phyloP scores from a whole-genome alignment of 169 alveolate species.

The Babesia bigemina region DNA sequence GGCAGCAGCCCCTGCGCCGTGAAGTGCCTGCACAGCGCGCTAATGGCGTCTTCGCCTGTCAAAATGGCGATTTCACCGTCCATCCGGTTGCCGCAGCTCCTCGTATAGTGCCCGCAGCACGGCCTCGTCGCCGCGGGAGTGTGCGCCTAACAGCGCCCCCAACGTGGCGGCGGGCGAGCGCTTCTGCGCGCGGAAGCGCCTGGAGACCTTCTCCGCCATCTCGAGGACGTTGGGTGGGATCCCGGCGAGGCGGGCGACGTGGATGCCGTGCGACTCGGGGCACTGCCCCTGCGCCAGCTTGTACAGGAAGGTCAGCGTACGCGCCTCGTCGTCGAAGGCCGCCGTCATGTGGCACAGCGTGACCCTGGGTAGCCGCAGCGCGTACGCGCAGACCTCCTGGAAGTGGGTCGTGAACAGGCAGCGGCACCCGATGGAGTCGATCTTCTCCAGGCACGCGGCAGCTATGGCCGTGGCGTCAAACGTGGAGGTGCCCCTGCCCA shows the following conservation, averaged over 20 bases:
- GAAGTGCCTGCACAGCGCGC: slow-evolving; percentile 9
- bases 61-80: slow-evolving; percentile 5
- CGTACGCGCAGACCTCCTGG: slow-evolving; percentile 81
- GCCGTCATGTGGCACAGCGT: slow-evolving; percentile 88
- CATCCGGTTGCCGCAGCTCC: not conserved
- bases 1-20: slow-evolving; percentile 13
- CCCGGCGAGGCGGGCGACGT: slow-evolving; percentile 95
- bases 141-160: slow-evolving; percentile 24
- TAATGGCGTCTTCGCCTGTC: slow-evolving; percentile 21
- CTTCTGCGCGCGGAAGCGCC: slow-evolving; percentile 6
- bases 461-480: slow-evolving; percentile 99
- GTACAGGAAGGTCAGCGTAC: slow-evolving; percentile 89
- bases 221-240: slow-evolving; percentile 80
- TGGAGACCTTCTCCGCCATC: slow-evolving; percentile 26
- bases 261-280: slow-evolving; percentile 95
- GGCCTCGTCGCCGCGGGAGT: slow-evolving; percentile 14
- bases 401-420: slow-evolving; percentile 96
- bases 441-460: slow-evolving; percentile 88
- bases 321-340: slow-evolving; percentile 72
- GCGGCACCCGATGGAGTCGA: slow-evolving; percentile 83
- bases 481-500: slow-evolving; percentile 99
- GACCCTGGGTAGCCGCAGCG: slow-evolving; percentile 60
- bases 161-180: slow-evolving; percentile 6
- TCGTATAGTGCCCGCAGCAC: slow-evolving; percentile 19
- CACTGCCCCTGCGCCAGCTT: slow-evolving; percentile 92